Evolutionary conservation across 257 asterid genomes (phyloP), one percentile per base, ranked within the genome.

Genomic region (Nicotiana attenuata): DNA sequence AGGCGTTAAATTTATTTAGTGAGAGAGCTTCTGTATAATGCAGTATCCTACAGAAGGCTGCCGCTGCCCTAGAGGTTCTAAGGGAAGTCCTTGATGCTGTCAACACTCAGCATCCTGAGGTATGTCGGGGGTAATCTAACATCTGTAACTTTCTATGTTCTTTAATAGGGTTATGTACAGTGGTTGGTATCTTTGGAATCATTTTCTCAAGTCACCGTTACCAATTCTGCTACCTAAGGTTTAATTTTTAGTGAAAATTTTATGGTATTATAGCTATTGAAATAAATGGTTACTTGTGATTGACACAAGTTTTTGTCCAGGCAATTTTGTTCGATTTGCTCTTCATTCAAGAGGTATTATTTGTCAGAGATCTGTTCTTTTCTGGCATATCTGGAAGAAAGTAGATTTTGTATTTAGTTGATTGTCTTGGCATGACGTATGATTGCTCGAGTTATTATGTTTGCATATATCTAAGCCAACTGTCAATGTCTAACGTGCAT

Each of bases 1-100:
- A 71, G 38, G 24, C 14, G 78, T 45, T 57, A 71, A 71, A 14
- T 20, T 71, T 20, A 3, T 73, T 73, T 47, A 47, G 41, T 24
- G 50, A 73, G 61, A 15, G 38, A 71, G 24, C 66, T 38, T 28
- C 73, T 29, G 61, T 78, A 5, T 65, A 77, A 55, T 15, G 45
- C 93, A 96, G 99, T 87, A 88, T 93, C 86, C 90, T 96, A 82
- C 90, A 91, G 88, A 96, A 94, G 88, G 99, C 99, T 64, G 92
- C 88, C 80, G 90, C 97, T 55, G 94, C 98, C 16, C 76, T 94
- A 85, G 99, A 96, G 90, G 97, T 96, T 61, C 83, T 96, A 88
- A 89, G 92, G 87, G 99, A 96, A 65, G 99, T 96, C 67, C 97
- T 96, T 81, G 91, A 88, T 83, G 86, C 94, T 69, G 88, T 94